A percentile compares a stretch with the other conserved stretches of the same genome.
phyloP scores from a whole-genome alignment of 176 grass and related monocot genomes.

The Luzula sylvatica region DNA sequence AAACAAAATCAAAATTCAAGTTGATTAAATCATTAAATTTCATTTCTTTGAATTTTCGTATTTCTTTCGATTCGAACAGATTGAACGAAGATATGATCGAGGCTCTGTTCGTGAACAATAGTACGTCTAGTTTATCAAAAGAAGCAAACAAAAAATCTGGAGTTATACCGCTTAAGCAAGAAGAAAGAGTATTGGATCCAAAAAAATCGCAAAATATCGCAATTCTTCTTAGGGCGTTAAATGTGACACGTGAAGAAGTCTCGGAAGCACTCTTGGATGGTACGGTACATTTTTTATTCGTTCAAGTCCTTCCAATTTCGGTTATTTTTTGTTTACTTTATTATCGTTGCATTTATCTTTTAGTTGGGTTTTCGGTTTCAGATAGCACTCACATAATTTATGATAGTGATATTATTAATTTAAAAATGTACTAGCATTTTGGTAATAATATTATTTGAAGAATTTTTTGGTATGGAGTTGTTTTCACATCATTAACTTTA shows the following conservation, averaged over 20 bases:
- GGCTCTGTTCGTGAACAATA: slow-evolving; percentile 83
- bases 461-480: slow-evolving; percentile 27
- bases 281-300: slow-evolving; percentile 28
- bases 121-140: slow-evolving; percentile 29
- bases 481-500: slow-evolving; percentile 14
- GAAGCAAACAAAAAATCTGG: slow-evolving; percentile 44
- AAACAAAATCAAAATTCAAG: slow-evolving; percentile 24
- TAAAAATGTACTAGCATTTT: too few species aligned
- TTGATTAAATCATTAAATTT: slow-evolving; percentile 4
- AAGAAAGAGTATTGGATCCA: slow-evolving; percentile 95
- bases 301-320: slow-evolving; percentile 6
- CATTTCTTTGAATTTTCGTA: neutral
- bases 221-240: slow-evolving; percentile 85
- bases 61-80: slow-evolving; percentile 27
- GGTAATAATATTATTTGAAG: too few species aligned
- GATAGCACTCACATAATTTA: neutral
- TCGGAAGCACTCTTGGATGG: slow-evolving; percentile 82
- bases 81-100: slow-evolving; percentile 96
- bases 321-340: neutral
- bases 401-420: slow-evolving; percentile 8
- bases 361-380: slow-evolving; percentile 12
- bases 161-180: slow-evolving; percentile 45
- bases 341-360: neutral
- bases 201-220: slow-evolving; percentile 99
- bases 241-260: slow-evolving; percentile 88